Conservation (phyloP, 306 rosid species). For the Senna siamea region DNA sequence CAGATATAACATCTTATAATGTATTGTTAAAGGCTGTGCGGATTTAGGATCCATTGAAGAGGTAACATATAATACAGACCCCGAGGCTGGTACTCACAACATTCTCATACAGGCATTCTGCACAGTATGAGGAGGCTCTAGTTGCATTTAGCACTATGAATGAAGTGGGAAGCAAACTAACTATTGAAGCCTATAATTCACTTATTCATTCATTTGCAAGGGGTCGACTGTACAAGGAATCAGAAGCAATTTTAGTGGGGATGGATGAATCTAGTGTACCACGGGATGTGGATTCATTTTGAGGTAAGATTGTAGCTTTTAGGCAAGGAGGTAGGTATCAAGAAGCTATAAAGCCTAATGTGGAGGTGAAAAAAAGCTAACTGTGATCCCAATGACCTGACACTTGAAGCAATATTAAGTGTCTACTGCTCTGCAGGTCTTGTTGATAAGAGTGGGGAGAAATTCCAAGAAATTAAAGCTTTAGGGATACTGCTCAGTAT, state of each 20-base stretch:
- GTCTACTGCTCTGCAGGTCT: slow-evolving; percentile 81
- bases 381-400: slow-evolving; percentile 72
- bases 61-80: slow-evolving; percentile 65
- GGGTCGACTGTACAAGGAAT: slow-evolving; percentile 79
- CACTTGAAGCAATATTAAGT: slow-evolving; percentile 75
- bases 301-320: too few species aligned
- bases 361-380: slow-evolving; percentile 78
- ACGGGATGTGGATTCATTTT: slow-evolving; percentile 65
- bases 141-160: too few species aligned
- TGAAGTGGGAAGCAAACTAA: too few species aligned
- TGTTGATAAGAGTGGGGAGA: slow-evolving; percentile 80
- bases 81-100: slow-evolving; percentile 78
- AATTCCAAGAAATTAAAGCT: too few species aligned
- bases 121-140: too few species aligned
- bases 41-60: slow-evolving; percentile 66
- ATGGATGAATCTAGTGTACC: too few species aligned
- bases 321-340: slow-evolving; percentile 78
- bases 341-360: slow-evolving; percentile 74
- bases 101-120: slow-evolving; percentile 55
- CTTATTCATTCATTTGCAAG: slow-evolving; percentile 64
- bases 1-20: slow-evolving; percentile 79
- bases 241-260: slow-evolving; percentile 57
- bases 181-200: too few species aligned
- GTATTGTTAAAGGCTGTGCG: slow-evolving; percentile 71
- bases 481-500: too few species aligned